Percentiles rank a stretch among this genome's conserved stretches.
Evolutionary conservation across 2,329 filamentous ascomycete genomes (phyloP).

Genomic region (Sporothrix mexicana): DNA sequence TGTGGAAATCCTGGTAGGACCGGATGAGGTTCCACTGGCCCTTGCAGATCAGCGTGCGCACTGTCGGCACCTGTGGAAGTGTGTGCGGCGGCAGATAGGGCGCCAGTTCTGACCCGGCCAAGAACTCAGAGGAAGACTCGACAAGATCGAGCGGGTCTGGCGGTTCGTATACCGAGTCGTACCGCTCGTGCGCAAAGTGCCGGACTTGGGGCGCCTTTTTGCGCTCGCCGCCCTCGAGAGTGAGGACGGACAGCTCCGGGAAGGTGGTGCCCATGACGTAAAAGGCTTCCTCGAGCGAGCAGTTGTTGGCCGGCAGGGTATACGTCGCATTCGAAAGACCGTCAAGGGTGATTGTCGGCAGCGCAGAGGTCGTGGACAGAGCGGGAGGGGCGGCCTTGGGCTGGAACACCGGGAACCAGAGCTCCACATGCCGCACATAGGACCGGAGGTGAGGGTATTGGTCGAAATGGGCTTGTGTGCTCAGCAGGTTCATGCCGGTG

Average conservation of each 20-base stretch:
- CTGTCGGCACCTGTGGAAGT: slow-evolving; percentile 54
- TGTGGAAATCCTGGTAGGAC: slow-evolving; percentile 65
- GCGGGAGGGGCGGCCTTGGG: slow-evolving; percentile 56
- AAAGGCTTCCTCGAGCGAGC: slow-evolving; percentile 73
- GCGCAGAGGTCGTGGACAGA: slow-evolving; percentile 51
- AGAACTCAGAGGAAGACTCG: not conserved
- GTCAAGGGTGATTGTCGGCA: slow-evolving; percentile 61
- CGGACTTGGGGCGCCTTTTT: slow-evolving; percentile 74
- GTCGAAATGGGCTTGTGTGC: slow-evolving; percentile 66
- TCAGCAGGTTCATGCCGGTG: slow-evolving; percentile 65
- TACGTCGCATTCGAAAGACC: slow-evolving; percentile 64
- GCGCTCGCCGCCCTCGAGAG: slow-evolving; percentile 76
- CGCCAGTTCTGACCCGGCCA: not conserved
- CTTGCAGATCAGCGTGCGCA: slow-evolving; percentile 72
- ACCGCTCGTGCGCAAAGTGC: slow-evolving; percentile 52
- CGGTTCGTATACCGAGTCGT: not conserved
- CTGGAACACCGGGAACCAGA: slow-evolving; percentile 79
- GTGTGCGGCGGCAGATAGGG: slow-evolving; percentile 20
- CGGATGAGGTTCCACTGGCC: slow-evolving; percentile 80
- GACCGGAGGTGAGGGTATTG: slow-evolving; percentile 62
- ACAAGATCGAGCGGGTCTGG: not conserved
- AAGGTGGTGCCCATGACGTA: slow-evolving; percentile 64
- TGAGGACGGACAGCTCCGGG: slow-evolving; percentile 68
- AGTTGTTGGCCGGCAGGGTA: slow-evolving; percentile 67
- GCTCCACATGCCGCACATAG: slow-evolving; percentile 74